Evolutionary conservation across 1,139 yeast genomes (phyloP), one percentile per base, ranked within the genome.

Genomic region (Saccharomyces hybrid): DNA sequence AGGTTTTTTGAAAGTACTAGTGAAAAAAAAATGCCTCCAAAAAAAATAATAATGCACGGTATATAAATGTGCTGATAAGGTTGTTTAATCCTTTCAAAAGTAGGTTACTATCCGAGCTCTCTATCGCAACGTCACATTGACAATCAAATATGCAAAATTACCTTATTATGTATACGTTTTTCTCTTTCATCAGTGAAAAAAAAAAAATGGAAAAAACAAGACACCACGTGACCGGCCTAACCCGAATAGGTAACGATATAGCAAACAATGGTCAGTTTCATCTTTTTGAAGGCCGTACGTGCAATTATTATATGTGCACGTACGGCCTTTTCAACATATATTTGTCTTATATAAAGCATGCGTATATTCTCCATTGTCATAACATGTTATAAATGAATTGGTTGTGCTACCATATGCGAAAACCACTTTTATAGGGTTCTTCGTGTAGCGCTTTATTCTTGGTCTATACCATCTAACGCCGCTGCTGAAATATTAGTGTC

Each of bases 401-500:
- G 23, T 19, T 19, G 23, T 38, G 7, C 13, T 9, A 3, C 11
- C 25, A 5, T 4, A 19, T 5, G n/a, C 25, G 1, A 16, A 38
- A 16, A 16, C 1, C 4, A 19, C 25, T 38, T 38, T 16, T 5
- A 38, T 38, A 38, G 25, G 44, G 44, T 8, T 16, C 6, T 13
- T 9, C 25, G 4, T 3, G 3, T 5, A 1, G 25, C 25, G 8
- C 4, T n/a, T 9, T 16, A 38, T 19, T 38, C 25, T 16, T 38
- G 9, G 13, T 11, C 13, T 5, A 9, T 9, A 1, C 25, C 44
- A 38, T 38, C 44, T 38, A 38, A 9, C 13, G 8, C 52, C 5
- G 42, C 29, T n/a, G 52, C n/a, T 41, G 52, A 42, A 34, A 28
- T 5, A 25, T 44, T 50, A 16, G 49, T 25, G 38, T 50, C 49